phyloP scores from a whole-genome alignment of 1,139 yeast genomes.

The Blastobotrys elegans region DNA sequence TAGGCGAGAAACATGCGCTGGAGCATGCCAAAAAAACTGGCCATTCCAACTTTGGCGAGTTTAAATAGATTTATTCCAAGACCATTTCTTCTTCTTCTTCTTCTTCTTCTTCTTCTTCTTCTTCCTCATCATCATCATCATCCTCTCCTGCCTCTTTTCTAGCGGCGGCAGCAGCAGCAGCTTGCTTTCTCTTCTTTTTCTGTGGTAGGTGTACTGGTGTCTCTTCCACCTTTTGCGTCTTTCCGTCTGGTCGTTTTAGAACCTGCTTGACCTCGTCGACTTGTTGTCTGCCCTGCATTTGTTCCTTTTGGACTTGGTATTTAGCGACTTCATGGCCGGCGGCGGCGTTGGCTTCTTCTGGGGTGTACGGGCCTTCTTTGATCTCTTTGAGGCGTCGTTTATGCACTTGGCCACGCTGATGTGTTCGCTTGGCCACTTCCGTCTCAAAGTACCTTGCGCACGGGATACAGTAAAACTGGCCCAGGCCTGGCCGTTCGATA shows the following conservation, averaged over 20 bases:
- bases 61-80: background rate
- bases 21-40: conserved; percentile 63
- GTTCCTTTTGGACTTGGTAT: conserved; percentile 43
- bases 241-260: conserved; percentile 6
- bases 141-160: background rate
- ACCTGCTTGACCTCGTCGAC: conserved; percentile 17
- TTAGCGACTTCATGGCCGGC: conserved; percentile 69
- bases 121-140: background rate
- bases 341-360: conserved; percentile 87
- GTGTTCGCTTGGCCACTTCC: conserved; percentile 66
- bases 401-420: conserved; percentile 71
- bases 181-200: background rate
- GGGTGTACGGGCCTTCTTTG: conserved; percentile 75
- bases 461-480: conserved; percentile 89
- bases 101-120: background rate
- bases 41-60: conserved; percentile 61
- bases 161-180: background rate
- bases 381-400: conserved; percentile 79
- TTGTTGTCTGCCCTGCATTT: conserved; percentile 8
- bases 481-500: conserved; percentile 88
- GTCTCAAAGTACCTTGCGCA: conserved; percentile 91
- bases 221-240: background rate
- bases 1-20: conserved; percentile 65
- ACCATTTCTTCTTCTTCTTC: background rate
- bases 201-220: too few species aligned